These are phyloP conservation scores for Rhizopus sp. DNA, from an alignment of 371 early-diverging fungal species.

Conservation along the genomic window DNA sequence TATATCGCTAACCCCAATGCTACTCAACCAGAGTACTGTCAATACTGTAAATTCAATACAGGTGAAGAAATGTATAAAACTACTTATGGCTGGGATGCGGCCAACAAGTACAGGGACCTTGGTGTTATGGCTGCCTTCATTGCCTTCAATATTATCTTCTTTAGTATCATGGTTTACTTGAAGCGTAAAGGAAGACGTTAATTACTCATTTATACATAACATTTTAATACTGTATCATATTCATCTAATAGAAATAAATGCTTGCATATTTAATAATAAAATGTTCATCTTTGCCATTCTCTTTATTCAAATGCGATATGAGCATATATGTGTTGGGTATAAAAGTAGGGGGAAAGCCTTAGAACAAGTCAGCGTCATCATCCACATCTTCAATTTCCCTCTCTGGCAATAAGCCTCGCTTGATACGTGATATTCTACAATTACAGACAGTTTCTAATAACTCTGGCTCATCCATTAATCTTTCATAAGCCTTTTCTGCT, in stretches of 20 bases:
- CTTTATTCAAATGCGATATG: no score
- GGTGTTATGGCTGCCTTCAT: slow-evolving; percentile 59
- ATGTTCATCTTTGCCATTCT: no score
- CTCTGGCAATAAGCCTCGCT: slow-evolving; percentile 10
- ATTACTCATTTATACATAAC: neutral
- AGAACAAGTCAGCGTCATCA: neutral
- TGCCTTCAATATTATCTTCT: slow-evolving; percentile 48
- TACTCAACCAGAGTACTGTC: slow-evolving; percentile 44
- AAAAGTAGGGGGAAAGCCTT: no score
- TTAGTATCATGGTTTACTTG: slow-evolving; percentile 28
- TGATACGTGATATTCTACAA: slow-evolving; percentile 25
- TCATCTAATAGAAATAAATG: no score
- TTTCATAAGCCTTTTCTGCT: slow-evolving; percentile 37
- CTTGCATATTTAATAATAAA: no score
- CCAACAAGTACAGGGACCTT: slow-evolving; percentile 67
- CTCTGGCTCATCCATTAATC: slow-evolving; percentile 42
- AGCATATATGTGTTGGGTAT: no score
- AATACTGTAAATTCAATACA: slow-evolving; percentile 57
- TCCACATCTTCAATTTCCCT: slow-evolving; percentile 12
- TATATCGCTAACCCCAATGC: slow-evolving; percentile 52
- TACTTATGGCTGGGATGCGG: slow-evolving; percentile 31
- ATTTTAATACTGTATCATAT: no score
- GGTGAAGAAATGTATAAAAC: slow-evolving; percentile 57
- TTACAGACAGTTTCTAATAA: slow-evolving; percentile 38
- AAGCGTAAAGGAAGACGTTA: slow-evolving; percentile 28